Evolutionary conservation across 2,329 filamentous ascomycete genomes (phyloP).

Genomic region (Fusarium nelsonii): DNA sequence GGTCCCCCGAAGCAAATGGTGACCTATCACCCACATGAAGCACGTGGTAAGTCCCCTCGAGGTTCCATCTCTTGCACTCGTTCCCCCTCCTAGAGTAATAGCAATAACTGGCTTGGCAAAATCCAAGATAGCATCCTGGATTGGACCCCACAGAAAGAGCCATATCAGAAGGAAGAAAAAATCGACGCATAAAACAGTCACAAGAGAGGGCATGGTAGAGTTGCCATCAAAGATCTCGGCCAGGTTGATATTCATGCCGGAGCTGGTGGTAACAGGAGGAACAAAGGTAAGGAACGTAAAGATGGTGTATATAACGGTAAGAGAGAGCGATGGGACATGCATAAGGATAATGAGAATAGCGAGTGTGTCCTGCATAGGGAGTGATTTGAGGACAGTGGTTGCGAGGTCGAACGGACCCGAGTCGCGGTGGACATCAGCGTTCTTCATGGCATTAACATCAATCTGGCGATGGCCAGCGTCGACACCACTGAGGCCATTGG

Average conservation of each 20-base stretch:
- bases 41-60: slow-evolving; percentile 79
- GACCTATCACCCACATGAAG: slow-evolving; percentile 73
- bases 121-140: slow-evolving; percentile 89
- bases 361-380: slow-evolving; percentile 93
- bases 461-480: slow-evolving; percentile 72
- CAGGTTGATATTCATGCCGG: slow-evolving; percentile 83
- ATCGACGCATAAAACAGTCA: slow-evolving; percentile 87
- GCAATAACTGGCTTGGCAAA: slow-evolving; percentile 94
- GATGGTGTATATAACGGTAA: slow-evolving; percentile 90
- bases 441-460: slow-evolving; percentile 77
- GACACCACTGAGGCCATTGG: slow-evolving; percentile 53
- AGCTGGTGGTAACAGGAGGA: slow-evolving; percentile 81
- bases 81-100: slow-evolving; percentile 87
- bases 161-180: slow-evolving; percentile 85
- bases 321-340: slow-evolving; percentile 87
- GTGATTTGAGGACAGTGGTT: slow-evolving; percentile 87
- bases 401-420: slow-evolving; percentile 81
- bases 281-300: slow-evolving; percentile 96
- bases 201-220: slow-evolving; percentile 85
- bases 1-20: slow-evolving; percentile 65
- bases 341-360: slow-evolving; percentile 96
- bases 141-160: slow-evolving; percentile 87
- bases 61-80: slow-evolving; percentile 74
- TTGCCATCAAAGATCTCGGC: slow-evolving; percentile 93
- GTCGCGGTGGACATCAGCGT: slow-evolving; percentile 76